phyloP scores from a whole-genome alignment of 148 eudicot genomes.

The Oxyria digyna region DNA sequence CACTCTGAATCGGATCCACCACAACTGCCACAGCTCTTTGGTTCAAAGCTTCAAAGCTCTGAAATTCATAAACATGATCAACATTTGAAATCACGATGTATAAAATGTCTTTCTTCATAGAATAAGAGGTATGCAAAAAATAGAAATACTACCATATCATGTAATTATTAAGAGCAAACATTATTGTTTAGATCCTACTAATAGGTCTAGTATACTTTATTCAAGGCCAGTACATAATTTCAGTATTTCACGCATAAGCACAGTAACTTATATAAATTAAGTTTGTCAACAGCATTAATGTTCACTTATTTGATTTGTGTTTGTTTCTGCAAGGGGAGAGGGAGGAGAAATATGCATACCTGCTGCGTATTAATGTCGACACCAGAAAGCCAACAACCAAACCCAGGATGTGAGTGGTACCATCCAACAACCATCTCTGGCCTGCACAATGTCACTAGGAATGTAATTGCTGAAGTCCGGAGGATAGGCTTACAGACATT shows the following conservation, averaged over 20 bases:
- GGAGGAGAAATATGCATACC: slow-evolving; percentile 15
- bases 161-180: background rate
- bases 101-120: background rate
- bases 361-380: slow-evolving; percentile 67
- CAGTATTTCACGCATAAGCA: no score
- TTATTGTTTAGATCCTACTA: background rate
- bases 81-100: background rate
- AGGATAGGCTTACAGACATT: background rate
- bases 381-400: slow-evolving; percentile 69
- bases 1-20: slow-evolving; percentile 98
- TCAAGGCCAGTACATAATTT: background rate
- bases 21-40: slow-evolving; percentile 97
- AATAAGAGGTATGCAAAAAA: background rate
- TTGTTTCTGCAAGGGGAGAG: background rate
- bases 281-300: background rate
- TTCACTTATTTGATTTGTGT: background rate
- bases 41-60: slow-evolving; percentile 97
- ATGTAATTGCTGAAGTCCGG: background rate
- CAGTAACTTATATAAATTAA: no score
- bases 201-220: background rate
- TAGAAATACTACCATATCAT: no score
- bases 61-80: slow-evolving; percentile 14
- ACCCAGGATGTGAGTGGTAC: slow-evolving; percentile 75
- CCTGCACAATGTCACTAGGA: slow-evolving; percentile 14
- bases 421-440: slow-evolving; percentile 66